Conservation (phyloP, 202 grass and related monocot species). For the Zoysia matrella region DNA sequence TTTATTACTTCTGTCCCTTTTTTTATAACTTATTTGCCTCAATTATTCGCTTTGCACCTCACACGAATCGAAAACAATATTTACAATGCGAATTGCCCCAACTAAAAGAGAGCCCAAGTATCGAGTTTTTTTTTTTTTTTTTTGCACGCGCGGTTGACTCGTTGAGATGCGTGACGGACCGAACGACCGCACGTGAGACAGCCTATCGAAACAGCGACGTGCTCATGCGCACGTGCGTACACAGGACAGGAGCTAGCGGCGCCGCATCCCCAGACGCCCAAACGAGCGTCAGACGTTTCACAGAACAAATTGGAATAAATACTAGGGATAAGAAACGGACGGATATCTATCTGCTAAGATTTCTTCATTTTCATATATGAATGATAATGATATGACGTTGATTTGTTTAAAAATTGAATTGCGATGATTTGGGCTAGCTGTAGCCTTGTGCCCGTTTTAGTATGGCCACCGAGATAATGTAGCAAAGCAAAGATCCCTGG, state of each 20-base stretch:
- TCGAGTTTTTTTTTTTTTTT: not conserved
- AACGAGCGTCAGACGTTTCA: not conserved
- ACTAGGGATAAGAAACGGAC: not conserved
- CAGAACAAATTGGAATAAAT: not conserved
- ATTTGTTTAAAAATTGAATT: not conserved
- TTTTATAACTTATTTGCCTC: no score
- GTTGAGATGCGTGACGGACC: not conserved
- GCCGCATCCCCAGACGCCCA: not conserved
- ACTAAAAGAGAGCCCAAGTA: no score
- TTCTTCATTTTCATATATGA: not conserved
- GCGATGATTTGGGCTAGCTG: no score
- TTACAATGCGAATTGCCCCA: no score
- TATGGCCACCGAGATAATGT: no score
- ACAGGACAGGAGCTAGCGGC: not conserved
- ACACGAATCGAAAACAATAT: no score
- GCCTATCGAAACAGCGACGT: not conserved
- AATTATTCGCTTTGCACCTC: no score
- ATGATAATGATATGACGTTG: not conserved
- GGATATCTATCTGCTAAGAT: not conserved
- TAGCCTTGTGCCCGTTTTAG: no score
- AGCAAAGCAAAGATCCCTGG: no score
- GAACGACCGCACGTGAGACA: conserved; percentile 35
- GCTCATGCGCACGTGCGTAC: not conserved
- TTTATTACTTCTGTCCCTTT: no score
- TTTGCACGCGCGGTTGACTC: conserved; percentile 7